A percentile compares a stretch with the other conserved stretches of the same genome.
Evolutionary conservation across 179 eudicot species (phyloP).

Genomic region (Nepenthes alata): DNA sequence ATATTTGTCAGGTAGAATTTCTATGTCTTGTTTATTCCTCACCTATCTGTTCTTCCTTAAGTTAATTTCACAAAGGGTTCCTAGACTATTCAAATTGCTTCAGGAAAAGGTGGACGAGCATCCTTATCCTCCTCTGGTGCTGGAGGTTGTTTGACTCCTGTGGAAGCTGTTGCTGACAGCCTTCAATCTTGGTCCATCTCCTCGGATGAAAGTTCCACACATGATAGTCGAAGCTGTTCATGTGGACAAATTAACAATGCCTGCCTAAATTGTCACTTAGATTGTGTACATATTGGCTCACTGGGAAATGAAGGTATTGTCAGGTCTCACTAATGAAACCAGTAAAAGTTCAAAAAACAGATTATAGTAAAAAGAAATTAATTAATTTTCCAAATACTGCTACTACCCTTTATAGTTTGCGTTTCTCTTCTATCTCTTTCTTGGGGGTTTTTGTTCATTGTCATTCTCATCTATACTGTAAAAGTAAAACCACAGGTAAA

Average conservation of each 20-base stretch:
- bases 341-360: not conserved
- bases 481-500: too few species aligned
- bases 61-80: constrained; percentile 4
- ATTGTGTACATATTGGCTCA: constrained; percentile 50
- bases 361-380: too few species aligned
- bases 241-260: constrained; percentile 24
- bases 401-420: too few species aligned
- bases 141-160: constrained; percentile 25
- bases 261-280: constrained; percentile 18
- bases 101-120: constrained; percentile 42
- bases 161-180: constrained; percentile 22
- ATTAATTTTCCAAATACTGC: too few species aligned
- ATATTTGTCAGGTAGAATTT: constrained; percentile 51
- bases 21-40: constrained; percentile 4
- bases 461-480: too few species aligned
- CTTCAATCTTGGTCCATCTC: constrained; percentile 22
- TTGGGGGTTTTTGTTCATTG: too few species aligned
- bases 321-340: not conserved
- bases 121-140: constrained; percentile 28
- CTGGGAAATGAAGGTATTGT: constrained; percentile 65
- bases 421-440: too few species aligned
- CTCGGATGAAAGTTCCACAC: constrained; percentile 16
- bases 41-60: not conserved
- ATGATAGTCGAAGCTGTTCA: constrained; percentile 27
- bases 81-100: constrained; percentile 16